A percentile compares a stretch with the other conserved stretches of the same genome.
phyloP scores from a whole-genome alignment of 148 eudicot genomes.

The Arctostaphylos glauca region DNA sequence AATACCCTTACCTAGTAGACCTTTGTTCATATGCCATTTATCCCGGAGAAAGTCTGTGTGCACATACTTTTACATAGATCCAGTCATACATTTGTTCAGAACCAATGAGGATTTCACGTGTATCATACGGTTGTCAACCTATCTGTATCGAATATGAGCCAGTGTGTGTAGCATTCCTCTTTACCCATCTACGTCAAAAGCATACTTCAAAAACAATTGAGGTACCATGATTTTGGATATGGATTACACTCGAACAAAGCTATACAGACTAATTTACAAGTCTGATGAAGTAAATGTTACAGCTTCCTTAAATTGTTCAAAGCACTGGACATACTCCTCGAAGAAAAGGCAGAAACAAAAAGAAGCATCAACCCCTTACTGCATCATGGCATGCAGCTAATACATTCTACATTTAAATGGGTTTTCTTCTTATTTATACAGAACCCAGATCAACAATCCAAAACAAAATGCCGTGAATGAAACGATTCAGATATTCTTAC shows the following conservation, averaged over 20 bases:
- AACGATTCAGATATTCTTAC: not conserved
- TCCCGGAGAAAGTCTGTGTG: no score
- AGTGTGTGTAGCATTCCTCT: no score
- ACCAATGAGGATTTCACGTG: no score
- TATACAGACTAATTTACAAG: not conserved
- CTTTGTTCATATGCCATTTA: not conserved
- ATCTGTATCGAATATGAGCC: no score
- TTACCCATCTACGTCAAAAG: no score
- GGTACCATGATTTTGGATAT: not conserved
- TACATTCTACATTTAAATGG: not conserved
- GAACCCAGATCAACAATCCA: not conserved
- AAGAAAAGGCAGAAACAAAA: not conserved
- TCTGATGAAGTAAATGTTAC: not conserved
- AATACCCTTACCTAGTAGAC: not conserved
- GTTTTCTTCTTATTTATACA: not conserved
- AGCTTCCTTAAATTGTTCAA: not conserved
- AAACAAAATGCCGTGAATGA: not conserved
- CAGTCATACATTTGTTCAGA: no score
- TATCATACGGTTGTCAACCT: no score
- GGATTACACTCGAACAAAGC: not conserved
- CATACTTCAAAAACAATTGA: not conserved
- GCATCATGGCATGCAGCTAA: not conserved
- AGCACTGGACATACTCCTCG: not conserved
- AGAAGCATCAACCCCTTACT: not conserved
- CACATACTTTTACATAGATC: no score